Percentiles rank a stretch among this genome's conserved stretches.
Evolutionary conservation across 192 early-diverging fungal genomes (phyloP).

Genomic region (Mortierella antarctica): DNA sequence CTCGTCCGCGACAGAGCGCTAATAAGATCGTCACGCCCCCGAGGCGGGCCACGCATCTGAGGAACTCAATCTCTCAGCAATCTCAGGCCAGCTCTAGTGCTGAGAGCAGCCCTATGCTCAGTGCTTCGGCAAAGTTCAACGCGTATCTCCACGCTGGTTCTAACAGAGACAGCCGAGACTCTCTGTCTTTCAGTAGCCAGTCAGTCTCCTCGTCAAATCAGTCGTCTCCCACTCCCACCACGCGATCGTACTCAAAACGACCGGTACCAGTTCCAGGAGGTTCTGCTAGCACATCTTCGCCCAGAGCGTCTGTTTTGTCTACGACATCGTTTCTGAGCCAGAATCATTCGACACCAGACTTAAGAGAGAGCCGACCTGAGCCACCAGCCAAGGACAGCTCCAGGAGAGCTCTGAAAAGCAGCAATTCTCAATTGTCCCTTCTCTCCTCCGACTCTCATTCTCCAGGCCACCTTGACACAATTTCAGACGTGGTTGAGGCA

Average conservation of each 20-base stretch:
- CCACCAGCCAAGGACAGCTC: conserved; percentile 29
- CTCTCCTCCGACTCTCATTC: conserved; percentile 3
- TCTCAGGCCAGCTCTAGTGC: not conserved
- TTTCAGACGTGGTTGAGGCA: conserved; percentile 29
- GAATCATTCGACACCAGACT: conserved; percentile 4
- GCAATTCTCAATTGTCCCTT: conserved; percentile 17
- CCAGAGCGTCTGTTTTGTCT: conserved; percentile 9
- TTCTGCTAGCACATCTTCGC: conserved; percentile 10
- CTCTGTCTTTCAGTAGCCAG: conserved; percentile 1
- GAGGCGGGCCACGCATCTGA: conserved; percentile 13
- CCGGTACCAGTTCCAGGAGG: conserved; percentile 18
- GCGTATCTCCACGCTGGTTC: conserved; percentile 22
- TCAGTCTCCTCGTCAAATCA: conserved; percentile 10
- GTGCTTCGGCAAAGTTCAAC: conserved; percentile 39
- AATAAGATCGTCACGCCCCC: conserved; percentile 1
- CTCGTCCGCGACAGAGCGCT: not conserved
- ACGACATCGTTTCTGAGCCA: conserved; percentile 1
- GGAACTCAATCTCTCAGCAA: conserved; percentile 1
- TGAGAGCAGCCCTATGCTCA: conserved; percentile 22
- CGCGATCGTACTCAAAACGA: conserved; percentile 25
- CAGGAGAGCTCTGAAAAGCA: conserved; percentile 1
- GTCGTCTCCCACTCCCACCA: not conserved
- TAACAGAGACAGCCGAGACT: conserved; percentile 15
- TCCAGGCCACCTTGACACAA: not conserved
- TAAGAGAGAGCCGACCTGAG: conserved; percentile 2